Percentiles rank a stretch among this genome's conserved stretches.
phyloP scores from a whole-genome alignment of 2,329 filamentous ascomycete species.

The Talaromyces piceae region DNA sequence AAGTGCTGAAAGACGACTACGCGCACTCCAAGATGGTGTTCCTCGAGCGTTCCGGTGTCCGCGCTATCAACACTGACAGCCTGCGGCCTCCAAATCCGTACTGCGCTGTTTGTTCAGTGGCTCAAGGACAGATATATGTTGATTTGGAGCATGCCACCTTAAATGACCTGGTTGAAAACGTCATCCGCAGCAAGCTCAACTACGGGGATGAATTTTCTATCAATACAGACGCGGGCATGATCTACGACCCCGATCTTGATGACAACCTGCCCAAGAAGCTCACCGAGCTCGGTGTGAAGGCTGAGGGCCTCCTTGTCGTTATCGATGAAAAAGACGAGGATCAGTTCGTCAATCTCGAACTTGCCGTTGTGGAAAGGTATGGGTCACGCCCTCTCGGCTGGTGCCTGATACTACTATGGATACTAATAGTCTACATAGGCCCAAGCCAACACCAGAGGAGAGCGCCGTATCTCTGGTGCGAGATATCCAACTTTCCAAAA shows the following conservation, averaged over 20 bases:
- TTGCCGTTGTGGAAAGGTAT: constrained; percentile 43
- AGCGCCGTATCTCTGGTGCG: constrained; percentile 35
- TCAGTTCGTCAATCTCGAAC: constrained; percentile 70
- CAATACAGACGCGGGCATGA: constrained; percentile 63
- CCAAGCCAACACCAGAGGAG: constrained; percentile 26
- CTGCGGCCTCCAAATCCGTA: constrained; percentile 63
- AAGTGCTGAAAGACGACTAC: constrained; percentile 69
- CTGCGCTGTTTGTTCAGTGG: constrained; percentile 76
- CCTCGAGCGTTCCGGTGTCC: constrained; percentile 58
- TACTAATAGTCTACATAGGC: constrained; percentile 18
- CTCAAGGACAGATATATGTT: constrained; percentile 58
- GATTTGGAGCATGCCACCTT: constrained; percentile 68
- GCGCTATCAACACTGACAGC: constrained; percentile 50
- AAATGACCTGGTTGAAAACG: constrained; percentile 66
- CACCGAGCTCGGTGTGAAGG: constrained; percentile 64
- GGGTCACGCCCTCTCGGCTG: neutral
- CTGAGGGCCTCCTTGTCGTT: constrained; percentile 71
- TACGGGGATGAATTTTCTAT: constrained; percentile 78
- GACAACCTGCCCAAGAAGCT: constrained; percentile 79
- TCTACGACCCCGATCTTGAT: constrained; percentile 85
- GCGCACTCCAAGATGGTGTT: constrained; percentile 62
- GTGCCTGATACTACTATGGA: constrained; percentile 10
- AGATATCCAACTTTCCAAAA: constrained; percentile 41
- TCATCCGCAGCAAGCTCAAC: constrained; percentile 62
- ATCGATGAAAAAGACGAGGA: constrained; percentile 66